Percentiles rank a stretch among this genome's conserved stretches.
Conservation (phyloP, 202 grass and related monocot species). For the Cymbopogon flexuosus region DNA sequence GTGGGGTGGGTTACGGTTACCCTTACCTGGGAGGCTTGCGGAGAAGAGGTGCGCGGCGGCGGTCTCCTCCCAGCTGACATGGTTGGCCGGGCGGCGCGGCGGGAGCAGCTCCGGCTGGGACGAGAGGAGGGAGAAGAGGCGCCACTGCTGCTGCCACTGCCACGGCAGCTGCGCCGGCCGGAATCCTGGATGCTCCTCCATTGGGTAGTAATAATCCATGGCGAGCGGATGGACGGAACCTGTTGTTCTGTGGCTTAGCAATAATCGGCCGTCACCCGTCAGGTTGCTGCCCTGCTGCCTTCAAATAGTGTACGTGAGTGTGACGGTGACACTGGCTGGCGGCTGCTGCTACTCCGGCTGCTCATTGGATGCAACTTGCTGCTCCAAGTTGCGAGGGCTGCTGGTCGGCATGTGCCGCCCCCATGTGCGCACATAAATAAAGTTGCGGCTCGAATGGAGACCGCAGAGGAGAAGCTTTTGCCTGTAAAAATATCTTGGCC, state of each 20-base stretch:
- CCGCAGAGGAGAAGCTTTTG: background rate
- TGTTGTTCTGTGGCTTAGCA: background rate
- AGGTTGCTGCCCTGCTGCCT: background rate
- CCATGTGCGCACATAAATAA: slow-evolving; percentile 4
- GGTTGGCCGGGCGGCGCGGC: slow-evolving; percentile 24
- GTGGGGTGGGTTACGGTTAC: background rate
- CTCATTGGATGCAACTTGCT: slow-evolving; percentile 15
- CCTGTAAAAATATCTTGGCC: slow-evolving; percentile 33
- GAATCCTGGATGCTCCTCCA: slow-evolving; percentile 26
- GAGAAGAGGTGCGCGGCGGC: slow-evolving; percentile 60
- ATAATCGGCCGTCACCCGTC: background rate
- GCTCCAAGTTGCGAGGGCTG: background rate
- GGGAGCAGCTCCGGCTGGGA: background rate
- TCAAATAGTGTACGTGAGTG: background rate
- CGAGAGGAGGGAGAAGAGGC: slow-evolving; percentile 27
- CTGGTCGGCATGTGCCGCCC: background rate
- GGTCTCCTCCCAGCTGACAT: slow-evolving; percentile 65
- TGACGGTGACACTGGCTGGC: background rate
- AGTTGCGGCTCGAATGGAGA: background rate
- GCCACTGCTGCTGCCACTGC: slow-evolving; percentile 38
- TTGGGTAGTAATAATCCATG: slow-evolving; percentile 30
- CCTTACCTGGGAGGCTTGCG: slow-evolving; percentile 43
- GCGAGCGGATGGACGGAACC: background rate
- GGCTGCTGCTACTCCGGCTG: background rate
- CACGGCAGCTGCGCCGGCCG: slow-evolving; percentile 21